Evolutionary conservation across 2,329 filamentous ascomycete genomes (phyloP).

Genomic region (Pezicula carpinea): DNA sequence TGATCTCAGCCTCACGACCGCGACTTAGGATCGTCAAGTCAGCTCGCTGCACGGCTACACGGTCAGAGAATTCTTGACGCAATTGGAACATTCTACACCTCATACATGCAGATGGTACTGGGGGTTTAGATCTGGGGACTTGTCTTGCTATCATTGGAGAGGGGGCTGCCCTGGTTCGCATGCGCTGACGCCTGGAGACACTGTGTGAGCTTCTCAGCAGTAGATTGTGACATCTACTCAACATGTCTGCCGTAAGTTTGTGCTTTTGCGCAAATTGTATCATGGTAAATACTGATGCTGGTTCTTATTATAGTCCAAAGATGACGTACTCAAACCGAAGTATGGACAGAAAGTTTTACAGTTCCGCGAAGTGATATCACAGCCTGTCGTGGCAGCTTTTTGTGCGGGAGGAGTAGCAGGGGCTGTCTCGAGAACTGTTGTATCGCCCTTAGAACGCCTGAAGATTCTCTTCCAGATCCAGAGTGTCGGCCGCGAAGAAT

Average conservation of each 20-base stretch:
- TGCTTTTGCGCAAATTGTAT: not conserved
- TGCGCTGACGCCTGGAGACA: constrained; percentile 12
- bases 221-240: constrained; percentile 8
- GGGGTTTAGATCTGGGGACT: constrained; percentile 10
- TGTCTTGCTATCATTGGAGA: constrained; percentile 11
- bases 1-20: constrained; percentile 9
- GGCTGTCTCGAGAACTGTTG: constrained; percentile 94
- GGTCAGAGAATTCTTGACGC: not conserved
- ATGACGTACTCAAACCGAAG: constrained; percentile 24
- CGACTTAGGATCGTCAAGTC: constrained; percentile 3
- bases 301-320: constrained; percentile 14
- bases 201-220: constrained; percentile 16
- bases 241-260: constrained; percentile 27
- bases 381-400: constrained; percentile 87
- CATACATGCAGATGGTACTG: constrained; percentile 12
- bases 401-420: constrained; percentile 91
- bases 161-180: constrained; percentile 10
- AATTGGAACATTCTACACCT: not conserved
- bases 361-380: constrained; percentile 54
- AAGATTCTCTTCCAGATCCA: constrained; percentile 99
- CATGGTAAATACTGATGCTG: constrained; percentile 5
- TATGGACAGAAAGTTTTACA: constrained; percentile 26
- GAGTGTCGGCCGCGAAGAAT: constrained; percentile 83
- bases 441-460: constrained; percentile 89
- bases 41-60: not conserved